A percentile compares a stretch with the other conserved stretches of the same genome.
Conservation (phyloP, 768 basidiomycete genomes). For the Boletus rubescentipes region DNA sequence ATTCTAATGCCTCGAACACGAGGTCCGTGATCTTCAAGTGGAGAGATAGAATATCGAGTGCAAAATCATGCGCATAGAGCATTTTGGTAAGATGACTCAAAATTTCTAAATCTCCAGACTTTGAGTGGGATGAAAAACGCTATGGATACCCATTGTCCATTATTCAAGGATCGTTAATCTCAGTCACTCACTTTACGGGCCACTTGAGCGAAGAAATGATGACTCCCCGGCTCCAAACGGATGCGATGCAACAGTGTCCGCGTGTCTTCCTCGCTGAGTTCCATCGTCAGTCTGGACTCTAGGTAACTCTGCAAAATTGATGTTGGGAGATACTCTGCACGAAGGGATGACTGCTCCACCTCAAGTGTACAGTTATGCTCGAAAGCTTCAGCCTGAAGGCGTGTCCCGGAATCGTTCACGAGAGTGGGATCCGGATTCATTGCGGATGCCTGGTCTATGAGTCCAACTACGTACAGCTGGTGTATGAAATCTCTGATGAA, state of each 20-base stretch:
- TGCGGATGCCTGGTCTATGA: conserved; percentile 56
- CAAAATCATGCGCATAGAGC: conserved; percentile 55
- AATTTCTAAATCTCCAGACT: conserved; percentile 61
- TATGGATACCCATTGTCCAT: conserved; percentile 28
- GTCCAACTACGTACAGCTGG: conserved; percentile 50
- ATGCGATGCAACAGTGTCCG: conserved; percentile 38
- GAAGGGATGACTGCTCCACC: conserved; percentile 35
- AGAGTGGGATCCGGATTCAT: conserved; percentile 51
- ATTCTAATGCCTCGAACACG: conserved; percentile 57
- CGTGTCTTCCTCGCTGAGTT: conserved; percentile 42
- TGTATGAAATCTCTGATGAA: conserved; percentile 40
- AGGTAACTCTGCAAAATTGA: conserved; percentile 39
- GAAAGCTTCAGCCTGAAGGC: conserved; percentile 57
- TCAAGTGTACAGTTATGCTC: conserved; percentile 60
- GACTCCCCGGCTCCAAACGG: conserved; percentile 55
- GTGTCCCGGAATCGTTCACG: conserved; percentile 46
- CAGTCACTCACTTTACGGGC: conserved; percentile 51
- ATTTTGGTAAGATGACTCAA: conserved; percentile 70
- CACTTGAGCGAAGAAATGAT: conserved; percentile 55
- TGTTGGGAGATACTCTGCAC: conserved; percentile 1
- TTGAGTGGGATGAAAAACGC: conserved; percentile 57
- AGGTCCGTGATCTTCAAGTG: conserved; percentile 65
- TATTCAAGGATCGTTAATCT: background rate
- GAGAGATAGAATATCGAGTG: conserved; percentile 67
- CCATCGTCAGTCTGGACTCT: conserved; percentile 55